Evolutionary conservation across 169 alveolate species (phyloP).

Genomic region (Plasmodium knowlesi): DNA sequence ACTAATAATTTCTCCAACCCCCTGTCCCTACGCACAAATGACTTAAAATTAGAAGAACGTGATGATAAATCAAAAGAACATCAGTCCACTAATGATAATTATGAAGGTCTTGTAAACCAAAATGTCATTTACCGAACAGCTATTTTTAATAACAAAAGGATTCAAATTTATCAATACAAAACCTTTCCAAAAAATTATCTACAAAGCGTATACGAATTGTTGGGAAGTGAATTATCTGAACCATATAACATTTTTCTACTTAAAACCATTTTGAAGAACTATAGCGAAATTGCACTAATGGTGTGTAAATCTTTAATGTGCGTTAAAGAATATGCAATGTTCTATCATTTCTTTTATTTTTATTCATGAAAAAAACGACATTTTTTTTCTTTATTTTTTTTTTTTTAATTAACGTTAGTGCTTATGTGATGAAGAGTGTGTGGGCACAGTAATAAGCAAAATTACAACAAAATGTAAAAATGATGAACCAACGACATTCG

Average conservation of each 20-base stretch:
- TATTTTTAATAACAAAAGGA: conserved; percentile 38
- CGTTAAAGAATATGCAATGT: background rate
- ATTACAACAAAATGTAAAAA: conserved; percentile 55
- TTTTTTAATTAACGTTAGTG: conserved; percentile 18
- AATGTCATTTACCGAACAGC: conserved; percentile 39
- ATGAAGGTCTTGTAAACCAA: conserved; percentile 14
- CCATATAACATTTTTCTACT: conserved; percentile 70
- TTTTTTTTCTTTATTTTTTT: background rate
- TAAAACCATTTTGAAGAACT: conserved; percentile 64
- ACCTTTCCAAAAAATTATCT: conserved; percentile 64
- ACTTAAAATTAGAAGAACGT: conserved; percentile 44
- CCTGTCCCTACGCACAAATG: conserved; percentile 14
- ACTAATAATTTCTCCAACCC: conserved; percentile 15
- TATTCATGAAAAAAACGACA: background rate
- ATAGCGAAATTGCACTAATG: conserved; percentile 66
- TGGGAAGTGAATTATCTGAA: conserved; percentile 70
- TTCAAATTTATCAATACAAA: conserved; percentile 52
- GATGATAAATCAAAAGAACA: conserved; percentile 8
- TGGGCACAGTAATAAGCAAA: conserved; percentile 70
- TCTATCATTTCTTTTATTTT: background rate
- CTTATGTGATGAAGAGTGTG: conserved; percentile 52
- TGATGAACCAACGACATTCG: conserved; percentile 61
- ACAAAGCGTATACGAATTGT: conserved; percentile 51
- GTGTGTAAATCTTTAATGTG: conserved; percentile 25
- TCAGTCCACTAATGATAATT: background rate